A percentile compares a stretch with the other conserved stretches of the same genome.
These are phyloP conservation scores for Globisporangium abappressorium DNA, from an alignment of 352 stramenopile species.

Conservation along the genomic window DNA sequence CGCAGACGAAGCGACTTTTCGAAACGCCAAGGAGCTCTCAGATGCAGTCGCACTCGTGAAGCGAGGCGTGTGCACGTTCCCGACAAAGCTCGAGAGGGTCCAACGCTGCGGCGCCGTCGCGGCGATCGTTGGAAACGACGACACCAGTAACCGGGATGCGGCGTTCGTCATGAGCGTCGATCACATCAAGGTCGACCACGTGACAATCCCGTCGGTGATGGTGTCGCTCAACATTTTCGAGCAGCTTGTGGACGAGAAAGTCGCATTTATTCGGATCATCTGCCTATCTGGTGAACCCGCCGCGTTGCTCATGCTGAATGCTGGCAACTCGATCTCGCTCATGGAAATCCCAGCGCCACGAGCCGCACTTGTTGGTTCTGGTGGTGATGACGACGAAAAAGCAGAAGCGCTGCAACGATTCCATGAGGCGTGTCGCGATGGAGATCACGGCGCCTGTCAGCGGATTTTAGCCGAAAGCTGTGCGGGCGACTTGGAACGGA, in stretches of 20 bases:
- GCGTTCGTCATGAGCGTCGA: slow-evolving; percentile 80
- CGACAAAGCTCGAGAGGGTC: slow-evolving; percentile 60
- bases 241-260: slow-evolving; percentile 25
- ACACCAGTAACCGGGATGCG: slow-evolving; percentile 35
- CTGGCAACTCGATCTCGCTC: slow-evolving; percentile 23
- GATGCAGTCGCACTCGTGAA: slow-evolving; percentile 49
- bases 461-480: slow-evolving; percentile 30
- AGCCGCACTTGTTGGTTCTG: neutral
- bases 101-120: slow-evolving; percentile 54
- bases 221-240: slow-evolving; percentile 46
- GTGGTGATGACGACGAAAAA: neutral
- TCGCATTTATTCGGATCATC: slow-evolving; percentile 34
- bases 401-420: slow-evolving; percentile 12
- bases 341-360: slow-evolving; percentile 18
- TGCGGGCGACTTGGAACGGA: slow-evolving; percentile 13
- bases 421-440: slow-evolving; percentile 34
- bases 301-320: slow-evolving; percentile 23
- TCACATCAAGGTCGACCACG: slow-evolving; percentile 55
- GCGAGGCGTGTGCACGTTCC: slow-evolving; percentile 64
- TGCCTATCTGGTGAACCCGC: slow-evolving; percentile 50
- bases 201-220: slow-evolving; percentile 71
- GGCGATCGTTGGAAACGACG: slow-evolving; percentile 69
- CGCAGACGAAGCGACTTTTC: slow-evolving; percentile 32
- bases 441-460: slow-evolving; percentile 43
- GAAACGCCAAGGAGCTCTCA: slow-evolving; percentile 33